Evolutionary conservation across 176 grass and related monocot species (phyloP), one percentile per base, ranked within the genome.

Genomic region (Musa acuminata): DNA sequence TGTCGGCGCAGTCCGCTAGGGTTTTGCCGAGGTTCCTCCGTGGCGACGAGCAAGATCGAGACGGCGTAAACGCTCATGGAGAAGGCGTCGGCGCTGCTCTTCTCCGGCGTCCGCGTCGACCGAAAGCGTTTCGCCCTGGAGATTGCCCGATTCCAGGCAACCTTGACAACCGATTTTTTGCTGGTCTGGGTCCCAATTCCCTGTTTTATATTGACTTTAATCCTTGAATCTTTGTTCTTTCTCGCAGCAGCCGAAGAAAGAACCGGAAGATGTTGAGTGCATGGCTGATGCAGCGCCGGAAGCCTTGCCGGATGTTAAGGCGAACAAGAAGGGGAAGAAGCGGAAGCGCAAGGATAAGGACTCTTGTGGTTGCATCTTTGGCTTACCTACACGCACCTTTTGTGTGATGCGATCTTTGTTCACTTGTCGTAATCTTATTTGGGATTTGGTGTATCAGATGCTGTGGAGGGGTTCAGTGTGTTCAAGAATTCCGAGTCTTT

Each of bases 391-490:
- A 19, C 60, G 53, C 11, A 54, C 66, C 69, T 80, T 70, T 69
- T 16, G 16, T 20, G 23, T 53, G 58, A 1, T 75, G 53, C 78
- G 57, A 74, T 4, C 51, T 14, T 57, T 25, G 25, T 55, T 27
- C 8, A 17, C 48, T 11, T 16, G 58, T 72, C 63, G 65, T 74
- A 78, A 78, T 29, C 63, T 79, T 52, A 27, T 4, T 80, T 54
- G 73, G 64, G 10, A 35, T 52, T 66, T 6, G 8, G 17, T 71
- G 67, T 13, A 52, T 69, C 48, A 89, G 94, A 91, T 67, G 62
- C 75, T 63, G 86, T 89, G 19, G 88, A 93, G 74, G 88, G 86
- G 52, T 98, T 98, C 83, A 91, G 25, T 64, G 94, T 93, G 13
- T 91, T 98, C 84, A 93, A 80, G 86, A 84, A 62, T 77, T 72